Conservation (phyloP, 2,329 filamentous ascomycete genomes). For the Ophiostoma sp. region DNA sequence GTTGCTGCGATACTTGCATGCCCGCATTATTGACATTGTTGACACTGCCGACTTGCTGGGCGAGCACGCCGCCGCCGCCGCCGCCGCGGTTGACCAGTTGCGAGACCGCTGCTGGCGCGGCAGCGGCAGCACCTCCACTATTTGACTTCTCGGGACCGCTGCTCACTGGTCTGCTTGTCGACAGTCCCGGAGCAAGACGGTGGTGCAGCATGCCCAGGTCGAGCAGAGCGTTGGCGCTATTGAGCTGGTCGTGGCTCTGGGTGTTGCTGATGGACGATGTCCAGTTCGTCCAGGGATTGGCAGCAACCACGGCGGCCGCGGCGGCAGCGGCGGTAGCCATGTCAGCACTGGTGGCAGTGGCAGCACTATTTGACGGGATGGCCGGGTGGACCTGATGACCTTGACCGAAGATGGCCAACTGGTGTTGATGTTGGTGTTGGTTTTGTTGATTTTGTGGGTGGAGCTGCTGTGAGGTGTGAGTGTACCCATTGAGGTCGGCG, state of each 20-base stretch:
- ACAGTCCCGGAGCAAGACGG: slow-evolving; percentile 17
- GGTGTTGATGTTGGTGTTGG: slow-evolving; percentile 8
- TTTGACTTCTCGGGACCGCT: background rate
- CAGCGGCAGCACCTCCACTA: background rate
- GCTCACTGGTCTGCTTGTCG: background rate
- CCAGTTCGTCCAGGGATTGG: slow-evolving; percentile 53
- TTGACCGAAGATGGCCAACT: background rate
- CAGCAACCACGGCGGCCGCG: slow-evolving; percentile 27
- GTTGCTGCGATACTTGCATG: background rate
- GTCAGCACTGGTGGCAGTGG: slow-evolving; percentile 15
- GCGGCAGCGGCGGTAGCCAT: slow-evolving; percentile 23
- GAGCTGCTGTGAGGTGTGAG: background rate
- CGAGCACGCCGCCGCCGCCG: background rate
- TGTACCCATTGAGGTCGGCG: background rate
- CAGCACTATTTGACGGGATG: background rate
- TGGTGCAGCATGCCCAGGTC: slow-evolving; percentile 39
- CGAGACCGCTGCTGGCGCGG: background rate
- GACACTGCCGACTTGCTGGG: background rate
- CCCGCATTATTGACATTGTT: background rate
- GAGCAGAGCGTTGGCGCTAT: slow-evolving; percentile 45
- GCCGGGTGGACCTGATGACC: background rate
- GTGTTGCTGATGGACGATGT: slow-evolving; percentile 47
- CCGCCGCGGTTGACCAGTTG: background rate
- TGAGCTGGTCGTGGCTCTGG: slow-evolving; percentile 41
- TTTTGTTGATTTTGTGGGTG: background rate